Percentiles rank a stretch among this genome's conserved stretches.
Conservation (phyloP, 768 basidiomycete genomes). For the Agrocybe pediades region DNA sequence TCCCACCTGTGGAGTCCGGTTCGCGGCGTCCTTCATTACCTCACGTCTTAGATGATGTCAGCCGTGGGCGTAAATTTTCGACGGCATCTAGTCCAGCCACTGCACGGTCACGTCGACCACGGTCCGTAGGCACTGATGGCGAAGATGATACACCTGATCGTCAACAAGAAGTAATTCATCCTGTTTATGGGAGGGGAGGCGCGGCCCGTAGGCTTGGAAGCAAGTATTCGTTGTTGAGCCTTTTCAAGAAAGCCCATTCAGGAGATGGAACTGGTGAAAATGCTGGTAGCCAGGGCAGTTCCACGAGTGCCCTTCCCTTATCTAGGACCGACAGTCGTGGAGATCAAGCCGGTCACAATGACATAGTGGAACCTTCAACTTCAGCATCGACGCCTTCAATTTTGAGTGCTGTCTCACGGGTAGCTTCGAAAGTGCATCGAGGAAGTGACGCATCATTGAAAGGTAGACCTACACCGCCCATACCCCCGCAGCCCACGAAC, state of each 20-base stretch:
- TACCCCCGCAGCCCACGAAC: slow-evolving; percentile 12
- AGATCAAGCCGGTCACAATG: slow-evolving; percentile 21
- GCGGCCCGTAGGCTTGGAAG: slow-evolving; percentile 52
- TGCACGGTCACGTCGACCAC: slow-evolving; percentile 53
- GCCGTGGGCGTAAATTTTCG: slow-evolving; percentile 37
- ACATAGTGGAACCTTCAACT: slow-evolving; percentile 14
- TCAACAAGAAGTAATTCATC: slow-evolving; percentile 29
- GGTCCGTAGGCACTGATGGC: slow-evolving; percentile 69
- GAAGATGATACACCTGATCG: slow-evolving; percentile 41
- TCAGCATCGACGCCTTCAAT: slow-evolving; percentile 15
- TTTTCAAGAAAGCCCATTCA: slow-evolving; percentile 66
- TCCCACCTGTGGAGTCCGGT: slow-evolving; percentile 32
- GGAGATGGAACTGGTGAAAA: slow-evolving; percentile 32
- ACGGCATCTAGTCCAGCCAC: slow-evolving; percentile 25
- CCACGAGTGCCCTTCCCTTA: slow-evolving; percentile 22
- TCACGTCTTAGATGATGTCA: slow-evolving; percentile 39
- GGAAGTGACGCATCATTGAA: slow-evolving; percentile 35
- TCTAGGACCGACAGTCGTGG: slow-evolving; percentile 24
- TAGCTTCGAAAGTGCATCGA: slow-evolving; percentile 29
- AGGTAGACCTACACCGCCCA: slow-evolving; percentile 11
- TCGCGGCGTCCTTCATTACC: slow-evolving; percentile 74
- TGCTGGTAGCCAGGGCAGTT: slow-evolving; percentile 11
- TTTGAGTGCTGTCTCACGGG: slow-evolving; percentile 17
- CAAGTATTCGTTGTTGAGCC: slow-evolving; percentile 73
- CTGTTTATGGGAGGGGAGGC: slow-evolving; percentile 35